A percentile compares a stretch with the other conserved stretches of the same genome.
Conservation (phyloP, 116 monocot genomes). For the Cymodocea nodosa region DNA sequence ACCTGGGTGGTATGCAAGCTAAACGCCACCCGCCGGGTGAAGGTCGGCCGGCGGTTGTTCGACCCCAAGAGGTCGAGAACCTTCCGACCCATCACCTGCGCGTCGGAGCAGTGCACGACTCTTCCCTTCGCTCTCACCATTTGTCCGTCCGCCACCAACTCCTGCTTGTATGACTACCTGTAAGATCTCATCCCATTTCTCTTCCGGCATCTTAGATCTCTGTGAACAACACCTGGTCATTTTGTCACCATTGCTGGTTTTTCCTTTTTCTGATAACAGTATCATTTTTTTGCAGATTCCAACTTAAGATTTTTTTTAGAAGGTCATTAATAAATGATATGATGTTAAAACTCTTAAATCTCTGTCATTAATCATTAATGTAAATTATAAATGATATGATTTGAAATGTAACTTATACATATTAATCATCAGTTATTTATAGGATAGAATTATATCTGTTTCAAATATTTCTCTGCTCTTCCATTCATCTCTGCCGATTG, state of each 20-base stretch:
- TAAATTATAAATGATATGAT: too few relatives aligned
- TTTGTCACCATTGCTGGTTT: neutral
- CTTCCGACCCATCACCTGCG: conserved; percentile 53
- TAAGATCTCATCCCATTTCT: neutral
- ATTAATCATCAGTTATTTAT: too few relatives aligned
- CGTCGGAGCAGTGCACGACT: conserved; percentile 41
- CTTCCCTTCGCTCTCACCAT: conserved; percentile 56
- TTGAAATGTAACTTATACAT: too few relatives aligned
- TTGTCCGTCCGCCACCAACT: conserved; percentile 38
- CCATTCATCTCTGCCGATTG: too few relatives aligned
- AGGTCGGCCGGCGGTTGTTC: neutral
- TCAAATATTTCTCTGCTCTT: too few relatives aligned
- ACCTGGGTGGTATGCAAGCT: conserved; percentile 70
- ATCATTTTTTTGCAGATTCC: too few relatives aligned
- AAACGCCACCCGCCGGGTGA: neutral
- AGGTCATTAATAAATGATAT: too few relatives aligned
- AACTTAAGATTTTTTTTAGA: too few relatives aligned
- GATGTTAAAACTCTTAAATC: too few relatives aligned
- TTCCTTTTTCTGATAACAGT: neutral
- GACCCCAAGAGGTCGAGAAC: conserved; percentile 7
- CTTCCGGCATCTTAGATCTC: neutral
- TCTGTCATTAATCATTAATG: too few relatives aligned
- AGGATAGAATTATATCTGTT: too few relatives aligned
- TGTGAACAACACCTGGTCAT: neutral
- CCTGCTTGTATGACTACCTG: conserved; percentile 79